Conservation (phyloP, 2,329 filamentous ascomycete genomes). For the Tolypocladium capitatum region DNA sequence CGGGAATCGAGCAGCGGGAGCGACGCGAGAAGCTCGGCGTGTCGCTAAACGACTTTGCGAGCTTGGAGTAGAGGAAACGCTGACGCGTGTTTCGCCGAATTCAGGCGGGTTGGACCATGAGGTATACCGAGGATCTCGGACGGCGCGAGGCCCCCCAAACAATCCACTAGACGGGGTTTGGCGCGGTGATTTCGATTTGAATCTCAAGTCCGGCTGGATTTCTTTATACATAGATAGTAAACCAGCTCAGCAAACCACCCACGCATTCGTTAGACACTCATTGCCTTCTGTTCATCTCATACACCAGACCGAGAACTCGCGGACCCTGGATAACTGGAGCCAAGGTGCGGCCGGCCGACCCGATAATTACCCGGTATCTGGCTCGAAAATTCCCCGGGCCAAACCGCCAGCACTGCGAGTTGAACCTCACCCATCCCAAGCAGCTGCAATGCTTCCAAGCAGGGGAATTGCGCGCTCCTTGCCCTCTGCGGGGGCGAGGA, state of each 20-base stretch:
- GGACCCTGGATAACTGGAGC: too few relatives aligned
- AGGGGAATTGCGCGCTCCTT: constrained; percentile 29
- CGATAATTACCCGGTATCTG: constrained; percentile 27
- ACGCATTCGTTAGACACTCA: too few relatives aligned
- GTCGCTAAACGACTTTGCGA: constrained; percentile 52
- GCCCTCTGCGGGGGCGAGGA: constrained; percentile 18
- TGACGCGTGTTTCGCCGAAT: background rate
- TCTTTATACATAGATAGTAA: background rate
- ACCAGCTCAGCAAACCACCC: background rate
- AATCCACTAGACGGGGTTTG: background rate
- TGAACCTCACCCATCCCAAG: constrained; percentile 1
- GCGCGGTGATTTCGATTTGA: background rate
- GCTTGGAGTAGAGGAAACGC: constrained; percentile 41
- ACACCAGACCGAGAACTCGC: too few relatives aligned
- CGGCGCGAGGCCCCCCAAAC: background rate
- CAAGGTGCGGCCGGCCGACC: constrained; percentile 4
- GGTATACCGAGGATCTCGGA: background rate
- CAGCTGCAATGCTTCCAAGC: constrained; percentile 29
- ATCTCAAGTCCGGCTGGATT: background rate
- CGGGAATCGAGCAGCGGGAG: constrained; percentile 69
- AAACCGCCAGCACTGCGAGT: constrained; percentile 3
- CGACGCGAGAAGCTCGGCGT: constrained; percentile 43
- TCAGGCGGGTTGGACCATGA: background rate
- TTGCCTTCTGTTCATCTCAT: background rate
- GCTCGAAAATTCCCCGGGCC: constrained; percentile 16